Percentiles rank a stretch among this genome's conserved stretches.
phyloP scores from a whole-genome alignment of 768 basidiomycete species.

The Tricholoma terreum region DNA sequence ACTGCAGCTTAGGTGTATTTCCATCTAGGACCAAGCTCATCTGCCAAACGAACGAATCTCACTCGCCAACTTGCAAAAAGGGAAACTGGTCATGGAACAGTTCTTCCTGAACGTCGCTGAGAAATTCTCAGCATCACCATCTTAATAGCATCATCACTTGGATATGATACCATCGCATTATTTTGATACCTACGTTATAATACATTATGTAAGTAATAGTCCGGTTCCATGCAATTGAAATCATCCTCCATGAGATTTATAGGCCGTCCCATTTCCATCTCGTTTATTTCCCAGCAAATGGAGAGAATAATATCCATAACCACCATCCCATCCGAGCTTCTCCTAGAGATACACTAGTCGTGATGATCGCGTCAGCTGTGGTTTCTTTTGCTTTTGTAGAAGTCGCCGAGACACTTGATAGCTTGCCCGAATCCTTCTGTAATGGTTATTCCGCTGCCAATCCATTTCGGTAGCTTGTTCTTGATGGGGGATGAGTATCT shows the following conservation, averaged over 20 bases:
- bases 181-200: too few species aligned
- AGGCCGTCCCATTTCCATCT: too few species aligned
- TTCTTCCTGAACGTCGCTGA: constrained; percentile 59
- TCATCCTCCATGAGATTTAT: too few species aligned
- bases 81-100: constrained; percentile 73
- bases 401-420: constrained; percentile 63
- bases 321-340: too few species aligned
- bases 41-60: constrained; percentile 92
- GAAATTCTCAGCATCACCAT: constrained; percentile 8
- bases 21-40: constrained; percentile 80
- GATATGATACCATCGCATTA: too few species aligned
- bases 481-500: constrained; percentile 76
- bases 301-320: too few species aligned
- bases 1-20: background rate
- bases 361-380: background rate
- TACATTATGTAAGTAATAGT: too few species aligned
- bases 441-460: constrained; percentile 57
- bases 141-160: too few species aligned
- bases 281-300: too few species aligned
- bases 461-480: constrained; percentile 89
- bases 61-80: constrained; percentile 72
- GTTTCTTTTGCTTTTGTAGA: constrained; percentile 58
- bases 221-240: too few species aligned
- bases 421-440: constrained; percentile 69
- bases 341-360: too few species aligned